Conservation (phyloP, 2,329 filamentous ascomycete genomes). For the Penicillium glabrum region DNA sequence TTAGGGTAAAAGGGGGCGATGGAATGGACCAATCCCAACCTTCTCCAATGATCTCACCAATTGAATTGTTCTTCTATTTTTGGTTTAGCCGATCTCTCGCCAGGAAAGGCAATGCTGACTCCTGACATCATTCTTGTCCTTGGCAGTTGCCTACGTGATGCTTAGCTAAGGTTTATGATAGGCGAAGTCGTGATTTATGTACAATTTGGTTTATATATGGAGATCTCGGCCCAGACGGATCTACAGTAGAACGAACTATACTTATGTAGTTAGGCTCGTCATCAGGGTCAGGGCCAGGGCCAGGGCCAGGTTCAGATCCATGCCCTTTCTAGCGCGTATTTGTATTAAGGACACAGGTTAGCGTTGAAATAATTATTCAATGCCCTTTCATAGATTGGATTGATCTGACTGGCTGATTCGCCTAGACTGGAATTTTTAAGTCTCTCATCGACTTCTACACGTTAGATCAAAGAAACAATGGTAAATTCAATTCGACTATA, state of each 20-base stretch:
- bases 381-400: neutral
- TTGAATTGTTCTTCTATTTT: neutral
- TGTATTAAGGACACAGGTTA: no score
- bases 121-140: neutral
- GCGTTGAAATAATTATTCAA: no score
- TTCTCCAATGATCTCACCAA: neutral
- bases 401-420: neutral
- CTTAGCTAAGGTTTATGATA: neutral
- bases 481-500: neutral
- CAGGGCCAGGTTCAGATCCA: no score
- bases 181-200: no score
- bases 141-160: neutral
- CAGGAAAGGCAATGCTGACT: neutral
- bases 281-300: neutral
- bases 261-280: neutral
- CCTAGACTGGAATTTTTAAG: neutral
- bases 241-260: no score
- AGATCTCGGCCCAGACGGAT: no score
- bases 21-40: neutral
- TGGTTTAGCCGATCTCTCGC: neutral
- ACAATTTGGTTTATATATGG: no score
- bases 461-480: neutral
- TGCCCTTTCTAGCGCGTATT: no score
- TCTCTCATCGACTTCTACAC: neutral
- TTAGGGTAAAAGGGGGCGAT: neutral